These are phyloP conservation scores for Knufia fluminis DNA, from an alignment of 2,329 filamentous ascomycete species.

Conservation along the genomic window DNA sequence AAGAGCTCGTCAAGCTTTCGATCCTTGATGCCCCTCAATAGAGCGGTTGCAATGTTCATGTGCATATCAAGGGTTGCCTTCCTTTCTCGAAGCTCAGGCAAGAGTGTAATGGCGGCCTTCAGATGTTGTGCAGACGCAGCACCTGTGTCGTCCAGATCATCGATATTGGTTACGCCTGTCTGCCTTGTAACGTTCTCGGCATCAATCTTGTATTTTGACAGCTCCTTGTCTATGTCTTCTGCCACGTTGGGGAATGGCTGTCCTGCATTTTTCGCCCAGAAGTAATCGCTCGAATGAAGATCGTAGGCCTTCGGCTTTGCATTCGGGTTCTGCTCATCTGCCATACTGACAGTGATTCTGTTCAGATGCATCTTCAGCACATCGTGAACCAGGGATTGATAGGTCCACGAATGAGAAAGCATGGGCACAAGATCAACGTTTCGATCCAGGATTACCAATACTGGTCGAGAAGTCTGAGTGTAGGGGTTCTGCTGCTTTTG, in stretches of 20 bases:
- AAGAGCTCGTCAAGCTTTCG: slow-evolving; percentile 94
- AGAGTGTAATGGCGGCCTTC: slow-evolving; percentile 85
- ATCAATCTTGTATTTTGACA: slow-evolving; percentile 92
- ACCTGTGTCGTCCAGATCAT: slow-evolving; percentile 75
- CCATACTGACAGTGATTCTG: slow-evolving; percentile 82
- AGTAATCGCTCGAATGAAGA: slow-evolving; percentile 81
- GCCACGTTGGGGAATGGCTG: slow-evolving; percentile 91
- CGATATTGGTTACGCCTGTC: slow-evolving; percentile 83
- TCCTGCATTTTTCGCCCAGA: slow-evolving; percentile 88
- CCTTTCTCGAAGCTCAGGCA: slow-evolving; percentile 84
- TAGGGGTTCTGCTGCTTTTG: slow-evolving; percentile 44
- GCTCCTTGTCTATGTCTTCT: slow-evolving; percentile 87
- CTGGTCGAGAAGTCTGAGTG: slow-evolving; percentile 67
- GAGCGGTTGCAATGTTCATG: slow-evolving; percentile 89
- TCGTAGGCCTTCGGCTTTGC: slow-evolving; percentile 84
- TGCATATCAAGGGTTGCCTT: slow-evolving; percentile 96
- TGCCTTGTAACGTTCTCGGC: slow-evolving; percentile 90
- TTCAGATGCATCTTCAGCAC: slow-evolving; percentile 76
- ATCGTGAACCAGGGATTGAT: slow-evolving; percentile 76
- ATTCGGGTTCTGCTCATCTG: slow-evolving; percentile 59
- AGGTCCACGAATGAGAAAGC: slow-evolving; percentile 94
- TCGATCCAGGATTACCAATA: slow-evolving; percentile 86
- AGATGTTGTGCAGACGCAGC: slow-evolving; percentile 85
- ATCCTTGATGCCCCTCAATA: slow-evolving; percentile 78
- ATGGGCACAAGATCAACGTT: slow-evolving; percentile 95